Conservation (phyloP, 2,329 filamentous ascomycete species). For the Stromatinia cepivora region DNA sequence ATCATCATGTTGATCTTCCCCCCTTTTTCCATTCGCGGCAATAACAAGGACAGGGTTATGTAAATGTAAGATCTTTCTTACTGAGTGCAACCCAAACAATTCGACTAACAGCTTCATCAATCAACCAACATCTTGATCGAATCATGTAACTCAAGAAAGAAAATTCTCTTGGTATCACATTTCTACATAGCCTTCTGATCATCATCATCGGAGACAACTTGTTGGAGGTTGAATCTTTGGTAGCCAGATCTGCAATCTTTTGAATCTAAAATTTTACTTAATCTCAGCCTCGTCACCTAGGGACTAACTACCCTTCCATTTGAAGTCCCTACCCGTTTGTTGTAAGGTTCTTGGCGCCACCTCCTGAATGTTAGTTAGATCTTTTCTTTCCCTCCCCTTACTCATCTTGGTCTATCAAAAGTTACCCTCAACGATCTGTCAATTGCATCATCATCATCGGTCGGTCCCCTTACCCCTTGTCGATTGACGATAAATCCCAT, state of each 20-base stretch:
- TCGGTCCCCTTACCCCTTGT: background rate
- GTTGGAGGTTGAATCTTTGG: background rate
- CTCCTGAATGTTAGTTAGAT: slow-evolving; percentile 16
- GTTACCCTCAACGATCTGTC: background rate
- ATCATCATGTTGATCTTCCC: slow-evolving; percentile 4
- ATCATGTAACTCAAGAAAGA: background rate
- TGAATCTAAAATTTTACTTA: background rate
- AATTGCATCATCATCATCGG: background rate
- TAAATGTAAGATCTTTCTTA: background rate
- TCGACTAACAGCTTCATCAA: background rate
- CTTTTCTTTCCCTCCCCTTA: background rate
- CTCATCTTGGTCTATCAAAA: background rate
- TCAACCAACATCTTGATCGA: background rate
- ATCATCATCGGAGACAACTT: background rate
- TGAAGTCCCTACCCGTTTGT: background rate
- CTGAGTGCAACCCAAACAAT: background rate
- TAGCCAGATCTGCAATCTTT: background rate
- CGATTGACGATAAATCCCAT: background rate
- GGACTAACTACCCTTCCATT: background rate
- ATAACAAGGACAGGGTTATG: background rate
- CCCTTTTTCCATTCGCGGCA: background rate
- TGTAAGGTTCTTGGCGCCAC: slow-evolving; percentile 4
- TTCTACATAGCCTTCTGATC: background rate
- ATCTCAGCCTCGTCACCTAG: slow-evolving; percentile 14
- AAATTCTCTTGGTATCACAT: background rate